A percentile compares a stretch with the other conserved stretches of the same genome.
Evolutionary conservation across 2,329 filamentous ascomycete genomes (phyloP).

Genomic region (Epichloe festucae): DNA sequence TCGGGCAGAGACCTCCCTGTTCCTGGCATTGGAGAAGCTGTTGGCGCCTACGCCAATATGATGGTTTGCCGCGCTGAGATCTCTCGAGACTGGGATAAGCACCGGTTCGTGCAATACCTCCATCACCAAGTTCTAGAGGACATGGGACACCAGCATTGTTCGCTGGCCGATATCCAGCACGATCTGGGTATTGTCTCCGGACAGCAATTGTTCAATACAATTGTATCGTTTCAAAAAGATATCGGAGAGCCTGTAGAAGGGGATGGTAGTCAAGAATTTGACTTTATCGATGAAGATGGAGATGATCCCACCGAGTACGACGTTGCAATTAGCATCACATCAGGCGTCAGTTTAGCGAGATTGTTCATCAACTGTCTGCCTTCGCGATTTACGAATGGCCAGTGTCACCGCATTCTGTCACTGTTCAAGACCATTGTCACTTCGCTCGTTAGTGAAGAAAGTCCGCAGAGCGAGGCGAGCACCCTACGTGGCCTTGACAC

Average conservation of each 20-base stretch:
- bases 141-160: conserved; percentile 35
- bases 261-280: background rate
- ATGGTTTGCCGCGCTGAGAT: conserved; percentile 34
- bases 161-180: conserved; percentile 32
- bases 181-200: conserved; percentile 12
- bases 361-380: conserved; percentile 1
- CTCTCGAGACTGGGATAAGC: conserved; percentile 8
- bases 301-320: conserved; percentile 15
- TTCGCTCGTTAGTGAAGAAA: background rate
- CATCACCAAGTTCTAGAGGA: conserved; percentile 32
- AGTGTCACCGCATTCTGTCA: background rate
- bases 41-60: conserved; percentile 43
- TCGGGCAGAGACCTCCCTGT: conserved; percentile 40
- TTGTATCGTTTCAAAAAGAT: conserved; percentile 18
- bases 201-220: conserved; percentile 18
- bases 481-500: background rate
- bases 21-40: conserved; percentile 31
- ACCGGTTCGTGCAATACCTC: conserved; percentile 19
- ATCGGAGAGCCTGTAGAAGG: background rate
- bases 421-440: background rate
- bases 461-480: background rate
- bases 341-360: background rate
- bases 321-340: conserved; percentile 12
- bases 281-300: conserved; percentile 4
- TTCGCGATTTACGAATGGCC: background rate